phyloP scores from a whole-genome alignment of 768 basidiomycete genomes.

The Phallus indusiatus region DNA sequence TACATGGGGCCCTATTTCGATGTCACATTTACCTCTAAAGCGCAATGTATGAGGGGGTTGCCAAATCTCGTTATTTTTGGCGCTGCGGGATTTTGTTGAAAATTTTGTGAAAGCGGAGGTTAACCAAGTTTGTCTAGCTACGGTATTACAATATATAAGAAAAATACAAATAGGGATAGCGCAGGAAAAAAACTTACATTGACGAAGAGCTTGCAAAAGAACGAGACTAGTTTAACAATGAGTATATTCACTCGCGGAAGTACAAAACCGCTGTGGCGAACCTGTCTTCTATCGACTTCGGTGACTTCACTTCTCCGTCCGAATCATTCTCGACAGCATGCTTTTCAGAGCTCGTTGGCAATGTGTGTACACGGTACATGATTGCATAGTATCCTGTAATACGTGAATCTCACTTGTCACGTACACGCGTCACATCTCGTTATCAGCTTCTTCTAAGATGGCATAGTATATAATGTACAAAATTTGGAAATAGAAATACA shows the following conservation, averaged over 20 bases:
- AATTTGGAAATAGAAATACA: neutral
- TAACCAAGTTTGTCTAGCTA: constrained; percentile 69
- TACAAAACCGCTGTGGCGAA: neutral
- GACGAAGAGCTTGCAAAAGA: constrained; percentile 56
- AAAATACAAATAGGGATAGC: constrained; percentile 9
- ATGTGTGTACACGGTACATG: constrained; percentile 9
- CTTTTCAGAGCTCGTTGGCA: constrained; percentile 1
- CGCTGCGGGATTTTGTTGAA: constrained; percentile 52
- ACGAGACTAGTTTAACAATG: constrained; percentile 35
- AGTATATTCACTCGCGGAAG: neutral
- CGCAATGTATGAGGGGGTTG: constrained; percentile 62
- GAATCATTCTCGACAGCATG: neutral
- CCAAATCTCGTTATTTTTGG: constrained; percentile 40
- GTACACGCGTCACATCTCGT: neutral
- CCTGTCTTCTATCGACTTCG: constrained; percentile 6
- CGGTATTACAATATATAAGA: constrained; percentile 11
- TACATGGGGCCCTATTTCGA: constrained; percentile 67
- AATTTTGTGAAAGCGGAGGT: constrained; percentile 58
- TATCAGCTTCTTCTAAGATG: no score
- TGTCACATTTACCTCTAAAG: constrained; percentile 54
- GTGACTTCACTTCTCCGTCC: neutral
- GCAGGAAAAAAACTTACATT: constrained; percentile 37
- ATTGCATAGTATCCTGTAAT: neutral
- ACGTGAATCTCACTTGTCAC: neutral
- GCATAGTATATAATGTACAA: neutral